A percentile compares a stretch with the other conserved stretches of the same genome.
phyloP scores from a whole-genome alignment of 1,284 basidiomycete species.

The Ustilago sp. region DNA sequence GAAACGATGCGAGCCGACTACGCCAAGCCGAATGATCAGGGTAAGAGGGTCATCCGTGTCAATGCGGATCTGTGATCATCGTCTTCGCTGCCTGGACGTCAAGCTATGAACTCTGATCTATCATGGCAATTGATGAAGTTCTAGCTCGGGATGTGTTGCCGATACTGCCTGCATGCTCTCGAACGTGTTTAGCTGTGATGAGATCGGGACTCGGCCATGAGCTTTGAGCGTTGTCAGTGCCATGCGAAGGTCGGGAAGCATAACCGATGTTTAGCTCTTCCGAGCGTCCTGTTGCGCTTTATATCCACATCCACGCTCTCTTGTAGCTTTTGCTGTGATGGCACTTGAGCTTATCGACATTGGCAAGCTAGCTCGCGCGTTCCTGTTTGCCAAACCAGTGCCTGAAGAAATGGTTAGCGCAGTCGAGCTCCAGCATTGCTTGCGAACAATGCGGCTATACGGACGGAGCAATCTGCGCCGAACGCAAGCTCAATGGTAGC shows the following conservation, averaged over 20 bases:
- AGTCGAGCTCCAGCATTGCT: no score
- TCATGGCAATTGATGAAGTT: neutral
- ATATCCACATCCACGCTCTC: neutral
- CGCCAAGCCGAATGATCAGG: slow-evolving; percentile 28
- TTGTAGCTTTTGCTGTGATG: neutral
- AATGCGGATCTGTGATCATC: slow-evolving; percentile 15
- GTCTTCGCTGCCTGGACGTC: neutral
- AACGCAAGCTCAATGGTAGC: neutral
- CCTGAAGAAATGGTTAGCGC: neutral
- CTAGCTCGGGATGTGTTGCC: neutral
- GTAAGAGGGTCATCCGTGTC: slow-evolving; percentile 38
- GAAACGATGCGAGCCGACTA: slow-evolving; percentile 43
- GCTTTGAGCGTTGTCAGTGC: neutral
- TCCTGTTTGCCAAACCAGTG: neutral
- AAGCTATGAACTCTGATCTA: neutral
- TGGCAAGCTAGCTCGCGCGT: neutral
- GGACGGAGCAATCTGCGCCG: slow-evolving; percentile 12
- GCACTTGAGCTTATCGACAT: neutral
- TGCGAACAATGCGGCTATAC: neutral
- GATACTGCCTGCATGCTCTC: neutral
- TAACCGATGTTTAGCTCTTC: slow-evolving; percentile 27
- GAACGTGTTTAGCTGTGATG: neutral
- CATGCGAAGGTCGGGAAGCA: slow-evolving; percentile 1
- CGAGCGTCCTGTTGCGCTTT: slow-evolving; percentile 15
- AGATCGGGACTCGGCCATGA: neutral